Base-by-base conservation (phyloP, 495 filamentous ascomycete genomes). In the Xylaria grammica region DNA sequence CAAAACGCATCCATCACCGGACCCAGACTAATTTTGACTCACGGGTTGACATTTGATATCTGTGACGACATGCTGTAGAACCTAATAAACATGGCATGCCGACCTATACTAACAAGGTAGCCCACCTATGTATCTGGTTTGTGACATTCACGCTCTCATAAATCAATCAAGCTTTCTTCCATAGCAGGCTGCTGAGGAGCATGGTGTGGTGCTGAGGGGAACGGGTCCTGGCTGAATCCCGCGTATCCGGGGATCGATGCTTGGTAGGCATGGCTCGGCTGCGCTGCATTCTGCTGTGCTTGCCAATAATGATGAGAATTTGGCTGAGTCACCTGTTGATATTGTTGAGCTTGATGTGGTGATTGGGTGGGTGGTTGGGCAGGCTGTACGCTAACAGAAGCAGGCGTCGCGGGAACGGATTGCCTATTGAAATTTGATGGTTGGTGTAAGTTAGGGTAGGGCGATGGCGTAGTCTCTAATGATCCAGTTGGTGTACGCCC, bases 121-220 rank as follows among this genome's bases (percentile, higher is more conserved):
- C 5, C 8, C 8, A 3, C 15, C 5, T 17, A 42, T 10, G 17
- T 11, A 42, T n/a, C n/a, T 58, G 20, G 32, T 24, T 50, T 13
- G 29, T 4, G 29, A 22, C 51, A 27, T 17, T 26, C 15, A 30
- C 7, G 44, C 20, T 49, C 27, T 77, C 77, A 92, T 60, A 92
- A 79, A 72, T 98, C 94, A 77, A 98, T 98, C 75, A 98, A 78
- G 69, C 90, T 93, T 77, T 98, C 94, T 77, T 98, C 94, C 61
- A 92, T 82, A 15, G 86, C 84, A 11, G 86, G 82, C 59, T 86
- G 81, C 61, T 85, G 82, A 32, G 86, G 82, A 67, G 90, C 84
- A 67, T 86, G 87, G 36, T 81, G 80, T 32, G 87, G 86, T 55
- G 83, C 90, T 0, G 81, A 77, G 46, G 90, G 88, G 71, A 92